Percentiles rank a stretch among this genome's conserved stretches.
These are phyloP conservation scores for Carex sylvatica DNA, from an alignment of 202 grass and related monocot genomes.

Conservation along the genomic window DNA sequence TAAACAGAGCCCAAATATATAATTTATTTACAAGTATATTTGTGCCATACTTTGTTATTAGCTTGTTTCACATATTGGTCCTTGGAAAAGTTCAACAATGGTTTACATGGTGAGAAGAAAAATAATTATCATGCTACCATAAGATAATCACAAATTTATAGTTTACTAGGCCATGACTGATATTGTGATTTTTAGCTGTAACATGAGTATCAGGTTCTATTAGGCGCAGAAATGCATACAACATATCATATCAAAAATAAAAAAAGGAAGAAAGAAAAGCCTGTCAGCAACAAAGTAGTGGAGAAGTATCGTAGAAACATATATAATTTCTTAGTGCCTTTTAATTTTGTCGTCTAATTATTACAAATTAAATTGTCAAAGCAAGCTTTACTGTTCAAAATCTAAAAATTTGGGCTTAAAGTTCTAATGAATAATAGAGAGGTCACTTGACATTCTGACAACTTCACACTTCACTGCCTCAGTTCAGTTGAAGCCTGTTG, in stretches of 20 bases:
- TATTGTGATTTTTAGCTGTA: background rate
- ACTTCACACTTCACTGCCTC: background rate
- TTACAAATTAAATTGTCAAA: background rate
- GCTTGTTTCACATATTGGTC: background rate
- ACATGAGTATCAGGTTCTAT: too few relatives aligned
- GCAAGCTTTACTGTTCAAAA: slow-evolving; percentile 10
- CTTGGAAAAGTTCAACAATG: background rate
- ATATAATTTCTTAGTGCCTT: background rate
- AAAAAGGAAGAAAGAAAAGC: background rate
- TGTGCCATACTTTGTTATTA: background rate
- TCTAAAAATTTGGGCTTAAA: background rate
- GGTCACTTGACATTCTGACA: background rate
- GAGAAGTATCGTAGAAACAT: background rate
- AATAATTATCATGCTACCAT: background rate
- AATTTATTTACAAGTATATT: background rate
- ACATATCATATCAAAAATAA: background rate
- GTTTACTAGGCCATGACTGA: background rate
- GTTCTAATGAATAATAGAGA: background rate
- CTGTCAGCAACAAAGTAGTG: background rate
- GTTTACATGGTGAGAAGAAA: background rate
- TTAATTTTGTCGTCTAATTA: background rate
- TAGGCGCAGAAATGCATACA: background rate
- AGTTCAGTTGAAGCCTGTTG: slow-evolving; percentile 20
- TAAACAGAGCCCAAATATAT: background rate
- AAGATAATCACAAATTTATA: background rate